Base-by-base conservation (phyloP, 345 rosid genomes). In the Citrus unshiu region DNA sequence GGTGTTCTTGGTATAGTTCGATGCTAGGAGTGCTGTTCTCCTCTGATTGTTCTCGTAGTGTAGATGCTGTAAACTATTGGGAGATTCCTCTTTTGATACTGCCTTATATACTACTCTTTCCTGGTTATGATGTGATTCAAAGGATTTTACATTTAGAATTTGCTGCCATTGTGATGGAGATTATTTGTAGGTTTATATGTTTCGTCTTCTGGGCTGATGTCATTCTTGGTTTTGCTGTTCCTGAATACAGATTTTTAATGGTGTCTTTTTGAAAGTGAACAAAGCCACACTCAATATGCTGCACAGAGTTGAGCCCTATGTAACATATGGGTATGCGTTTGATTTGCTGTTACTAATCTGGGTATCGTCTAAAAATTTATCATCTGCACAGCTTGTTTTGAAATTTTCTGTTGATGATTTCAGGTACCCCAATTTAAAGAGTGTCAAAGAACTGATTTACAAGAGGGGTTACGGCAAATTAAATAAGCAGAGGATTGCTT, bases 271-370 rank as follows among this genome's bases (percentile, higher is more conserved):
- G 22, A 95, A 92, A 81, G 98, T 95, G 24, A 95, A 92, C 91
- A 92, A 92, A 72, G 97, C 98, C 24, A 93, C 98, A 22, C 64
- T 93, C 87, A 93, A 95, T 75, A 93, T 93, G 99, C 91, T 95
- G 54, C 98, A 90, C 77, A 84, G 97, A 65, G 97, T 95, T 82
- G 98, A 92, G 78, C 99, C 98, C 24, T 95, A 93, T 83, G 99
- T 93, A 70, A 93, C 99, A 14, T 95, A 84, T 24, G 99, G 99
- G 98, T 95, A 89, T 73, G 77, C 46, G 5, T 7, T 60, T 27
- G 37, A 56, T 9, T 13, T 22, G 14, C 58, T 0, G n/a, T 12
- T 6, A 63, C 21, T 74, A 3, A 27, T 24, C 62, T 22, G 6
- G 27, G 9, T 30, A 19, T 6, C n/a, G 30, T 67, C 13, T 21